Base-by-base conservation (phyloP, 139 green algal species). In the Chlamydomonas applanata region DNA sequence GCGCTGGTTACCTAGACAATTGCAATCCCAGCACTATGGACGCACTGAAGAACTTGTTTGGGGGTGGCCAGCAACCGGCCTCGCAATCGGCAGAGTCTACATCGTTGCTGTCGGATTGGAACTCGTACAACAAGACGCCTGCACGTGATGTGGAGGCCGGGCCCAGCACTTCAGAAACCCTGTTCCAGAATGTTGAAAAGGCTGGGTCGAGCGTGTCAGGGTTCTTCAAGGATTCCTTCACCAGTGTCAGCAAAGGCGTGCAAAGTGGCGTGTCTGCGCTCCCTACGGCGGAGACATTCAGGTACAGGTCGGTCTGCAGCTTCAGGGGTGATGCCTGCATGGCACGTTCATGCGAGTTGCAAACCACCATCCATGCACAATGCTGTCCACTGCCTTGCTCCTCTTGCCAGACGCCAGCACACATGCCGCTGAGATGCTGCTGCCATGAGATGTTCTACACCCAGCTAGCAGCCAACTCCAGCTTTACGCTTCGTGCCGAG, bases 281-380 rank as follows among this genome's bases (percentile, higher is more conserved):
- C n/a, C 59, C 59, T 16, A 35, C 59, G n/a, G 22, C 59, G 29
- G 59, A 66, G 40, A 19, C 40, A 40, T 40, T 66, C 59, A 66
- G 59, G 59, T 66, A 66, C 59, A 66, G 59, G 59, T 66, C 24
- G 25, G 59, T 66, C 59, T 66, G n/a, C 11, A 29, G 35, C n/a
- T 22, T 30, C 30, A 40, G 59, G 11, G 29, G 25, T 66, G 11
- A 29, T 22, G 29, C n/a, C 4, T 66, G 59, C n/a, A 22, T 66
- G 25, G 59, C 3, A 35, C 59, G 17, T 62, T 9, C 54, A 9
- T 62, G 54, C 54, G 54, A 24, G 11, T 9, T 62, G 16, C 22
- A 62, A 62, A 7, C 13, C 22, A 29, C 27, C 54, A 33, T 20
- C 54, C 29, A 29, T 35, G 11, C 24, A 66, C 59, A 66, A 40